A percentile compares a stretch with the other conserved stretches of the same genome.
Evolutionary conservation across 1,139 yeast genomes (phyloP).

Genomic region (Geotrichum restrictum): DNA sequence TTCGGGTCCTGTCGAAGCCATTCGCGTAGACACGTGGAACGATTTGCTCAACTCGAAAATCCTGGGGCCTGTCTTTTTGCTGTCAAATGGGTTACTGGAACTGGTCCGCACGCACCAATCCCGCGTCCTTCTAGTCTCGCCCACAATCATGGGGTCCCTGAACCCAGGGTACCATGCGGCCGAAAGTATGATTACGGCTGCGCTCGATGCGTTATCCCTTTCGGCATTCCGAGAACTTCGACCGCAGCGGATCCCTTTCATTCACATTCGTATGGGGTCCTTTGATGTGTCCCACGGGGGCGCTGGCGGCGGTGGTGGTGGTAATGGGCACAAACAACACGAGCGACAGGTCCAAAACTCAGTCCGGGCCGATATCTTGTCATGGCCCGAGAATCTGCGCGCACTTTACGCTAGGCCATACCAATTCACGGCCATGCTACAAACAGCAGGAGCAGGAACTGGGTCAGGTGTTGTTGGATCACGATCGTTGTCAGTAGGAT

Average conservation of each 20-base stretch:
- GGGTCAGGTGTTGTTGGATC: too few relatives aligned
- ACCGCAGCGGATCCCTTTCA: constrained; percentile 34
- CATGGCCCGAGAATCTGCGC: constrained; percentile 42
- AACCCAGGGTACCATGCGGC: constrained; percentile 44
- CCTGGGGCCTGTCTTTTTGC: constrained; percentile 48
- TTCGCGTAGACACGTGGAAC: constrained; percentile 53
- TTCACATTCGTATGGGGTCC: constrained; percentile 41
- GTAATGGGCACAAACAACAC: constrained; percentile 28
- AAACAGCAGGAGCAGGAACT: constrained; percentile 34
- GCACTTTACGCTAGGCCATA: constrained; percentile 38
- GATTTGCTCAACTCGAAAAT: constrained; percentile 47
- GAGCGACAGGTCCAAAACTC: constrained; percentile 34
- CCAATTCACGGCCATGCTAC: constrained; percentile 35
- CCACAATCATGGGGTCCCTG: constrained; percentile 40
- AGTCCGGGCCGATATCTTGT: constrained; percentile 41
- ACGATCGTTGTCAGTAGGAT: constrained; percentile 36
- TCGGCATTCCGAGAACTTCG: constrained; percentile 41
- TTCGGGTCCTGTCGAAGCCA: constrained; percentile 62
- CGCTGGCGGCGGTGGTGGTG: too few relatives aligned
- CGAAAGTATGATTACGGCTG: constrained; percentile 40
- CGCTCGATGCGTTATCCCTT: constrained; percentile 38
- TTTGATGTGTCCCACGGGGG: constrained; percentile 35
- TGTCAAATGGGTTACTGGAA: constrained; percentile 55
- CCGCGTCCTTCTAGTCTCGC: constrained; percentile 40
- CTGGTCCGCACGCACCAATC: constrained; percentile 51